Evolutionary conservation across 2,329 filamentous ascomycete species (phyloP).

Genomic region (Phaeomoniella chlamydospora): DNA sequence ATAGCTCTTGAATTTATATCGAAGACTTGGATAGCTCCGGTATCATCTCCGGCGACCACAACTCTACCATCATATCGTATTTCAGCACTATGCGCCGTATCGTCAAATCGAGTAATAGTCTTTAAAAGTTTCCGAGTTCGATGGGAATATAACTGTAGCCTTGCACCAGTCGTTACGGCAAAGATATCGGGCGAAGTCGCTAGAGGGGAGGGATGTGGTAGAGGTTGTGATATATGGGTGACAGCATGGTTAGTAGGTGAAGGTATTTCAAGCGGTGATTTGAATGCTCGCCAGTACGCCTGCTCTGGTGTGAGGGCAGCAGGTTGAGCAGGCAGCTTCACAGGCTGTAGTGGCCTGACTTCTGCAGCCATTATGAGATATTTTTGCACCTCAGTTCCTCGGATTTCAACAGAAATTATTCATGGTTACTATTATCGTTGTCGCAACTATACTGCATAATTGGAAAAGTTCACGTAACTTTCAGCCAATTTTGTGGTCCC

Average conservation of each 20-base stretch:
- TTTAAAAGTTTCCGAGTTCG: conserved; percentile 84
- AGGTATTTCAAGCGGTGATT: conserved; percentile 76
- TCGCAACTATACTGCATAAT: too few species aligned
- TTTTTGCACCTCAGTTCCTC: conserved; percentile 1
- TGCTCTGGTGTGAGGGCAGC: conserved; percentile 81
- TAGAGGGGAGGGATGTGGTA: conserved; percentile 33
- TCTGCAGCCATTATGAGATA: conserved; percentile 65
- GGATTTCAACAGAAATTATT: not conserved
- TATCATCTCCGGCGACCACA: conserved; percentile 80
- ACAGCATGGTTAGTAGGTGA: conserved; percentile 82
- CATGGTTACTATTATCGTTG: not conserved
- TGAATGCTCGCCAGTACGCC: conserved; percentile 91
- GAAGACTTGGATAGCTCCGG: conserved; percentile 86
- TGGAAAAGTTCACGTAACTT: too few species aligned
- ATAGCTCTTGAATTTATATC: conserved; percentile 83
- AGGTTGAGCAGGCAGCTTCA: conserved; percentile 73
- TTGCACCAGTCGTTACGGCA: conserved; percentile 84
- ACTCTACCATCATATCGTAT: conserved; percentile 80
- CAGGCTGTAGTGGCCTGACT: conserved; percentile 62
- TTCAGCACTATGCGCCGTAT: conserved; percentile 79
- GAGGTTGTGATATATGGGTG: conserved; percentile 71
- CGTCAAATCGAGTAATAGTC: conserved; percentile 86
- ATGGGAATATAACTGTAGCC: conserved; percentile 86
- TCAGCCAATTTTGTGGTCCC: too few species aligned
- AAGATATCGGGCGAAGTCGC: conserved; percentile 53